phyloP scores from a whole-genome alignment of 2,329 filamentous ascomycete species.

The Xenoacremonium recifei region DNA sequence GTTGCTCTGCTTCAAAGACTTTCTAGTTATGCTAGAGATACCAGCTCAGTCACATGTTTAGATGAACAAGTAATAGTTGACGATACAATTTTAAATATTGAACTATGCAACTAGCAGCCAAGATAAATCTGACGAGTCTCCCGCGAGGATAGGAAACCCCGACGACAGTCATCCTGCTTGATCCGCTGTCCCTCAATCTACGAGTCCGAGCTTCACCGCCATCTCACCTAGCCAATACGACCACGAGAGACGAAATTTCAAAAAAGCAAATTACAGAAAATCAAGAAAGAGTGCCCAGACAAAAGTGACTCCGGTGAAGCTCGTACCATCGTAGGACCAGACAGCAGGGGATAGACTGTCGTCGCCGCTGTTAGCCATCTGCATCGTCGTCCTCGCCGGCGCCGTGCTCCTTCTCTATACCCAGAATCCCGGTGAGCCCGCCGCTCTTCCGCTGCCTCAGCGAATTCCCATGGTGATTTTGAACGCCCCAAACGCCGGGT shows the following conservation, averaged over 20 bases:
- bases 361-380: slow-evolving; percentile 58
- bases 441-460: slow-evolving; percentile 28
- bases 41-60: too few relatives aligned
- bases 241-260: too few relatives aligned
- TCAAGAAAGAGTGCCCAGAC: slow-evolving; percentile 4
- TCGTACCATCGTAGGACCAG: slow-evolving; percentile 61
- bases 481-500: slow-evolving; percentile 52
- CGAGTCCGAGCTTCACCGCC: too few relatives aligned
- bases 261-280: slow-evolving; percentile 9
- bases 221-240: too few relatives aligned
- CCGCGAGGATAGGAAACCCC: slow-evolving; percentile 37
- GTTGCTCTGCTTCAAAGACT: too few relatives aligned
- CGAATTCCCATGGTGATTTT: slow-evolving; percentile 42
- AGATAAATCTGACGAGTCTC: slow-evolving; percentile 26
- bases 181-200: slow-evolving; percentile 59
- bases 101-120: slow-evolving; percentile 18
- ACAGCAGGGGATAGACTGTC: slow-evolving; percentile 67
- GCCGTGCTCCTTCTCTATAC: slow-evolving; percentile 46
- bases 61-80: too few relatives aligned
- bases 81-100: slow-evolving; percentile 14
- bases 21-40: too few relatives aligned
- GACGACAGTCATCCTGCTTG: slow-evolving; percentile 63
- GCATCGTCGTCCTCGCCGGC: slow-evolving; percentile 65
- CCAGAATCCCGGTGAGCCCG: slow-evolving; percentile 29
- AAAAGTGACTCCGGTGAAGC: slow-evolving; percentile 20